Evolutionary conservation across 306 rosid genomes (phyloP), one percentile per base, ranked within the genome.

Genomic region (Delonix regia): DNA sequence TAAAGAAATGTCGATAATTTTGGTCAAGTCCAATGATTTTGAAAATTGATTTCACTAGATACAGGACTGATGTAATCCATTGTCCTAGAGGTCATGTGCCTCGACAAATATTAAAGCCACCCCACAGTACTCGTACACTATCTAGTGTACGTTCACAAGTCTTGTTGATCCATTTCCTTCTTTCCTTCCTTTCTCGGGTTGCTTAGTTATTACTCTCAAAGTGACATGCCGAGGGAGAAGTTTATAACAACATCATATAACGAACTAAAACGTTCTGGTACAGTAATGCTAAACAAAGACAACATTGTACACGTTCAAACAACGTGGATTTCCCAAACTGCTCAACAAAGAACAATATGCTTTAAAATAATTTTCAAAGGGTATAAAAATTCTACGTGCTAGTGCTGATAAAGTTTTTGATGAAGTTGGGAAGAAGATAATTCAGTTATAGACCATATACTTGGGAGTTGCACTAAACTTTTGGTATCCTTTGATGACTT

Each of bases 401-500:
- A 65, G 25, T 24, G 55, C 51, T n/a, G 59, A 51, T 25, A 19
- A 13, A 44, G 57, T 38, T 38, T 52, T 48, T 28, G 42, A 1
- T 21, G 10, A 38, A 52, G 44, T 13, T 22, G 53, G 70, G 27
- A 62, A 73, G 38, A 48, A 42, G 59, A 53, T 13, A 16, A 75
- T 81, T 92, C 79, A 93, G 80, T 93, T 93, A 86, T 90, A 93
- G 61, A 93, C 97, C 97, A 93, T 93, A 70, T 93, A 93, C 78
- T 93, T 93, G 2, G 97, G 97, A 0, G 97, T 93, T 41, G 97
- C 97, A 63, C 97, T 93, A 87, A 93, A 93, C 88, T 93, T 93
- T 69, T 93, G 97, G 76, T 93, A 93, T 33, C 97, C 97, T 84
- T 93, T 93, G 74, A 93, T 93, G 75, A 93, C 97, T 77, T 93